Evolutionary conservation across 2,329 filamentous ascomycete genomes (phyloP), one percentile per base, ranked within the genome.

Genomic region (Chaetomium olivaceum): DNA sequence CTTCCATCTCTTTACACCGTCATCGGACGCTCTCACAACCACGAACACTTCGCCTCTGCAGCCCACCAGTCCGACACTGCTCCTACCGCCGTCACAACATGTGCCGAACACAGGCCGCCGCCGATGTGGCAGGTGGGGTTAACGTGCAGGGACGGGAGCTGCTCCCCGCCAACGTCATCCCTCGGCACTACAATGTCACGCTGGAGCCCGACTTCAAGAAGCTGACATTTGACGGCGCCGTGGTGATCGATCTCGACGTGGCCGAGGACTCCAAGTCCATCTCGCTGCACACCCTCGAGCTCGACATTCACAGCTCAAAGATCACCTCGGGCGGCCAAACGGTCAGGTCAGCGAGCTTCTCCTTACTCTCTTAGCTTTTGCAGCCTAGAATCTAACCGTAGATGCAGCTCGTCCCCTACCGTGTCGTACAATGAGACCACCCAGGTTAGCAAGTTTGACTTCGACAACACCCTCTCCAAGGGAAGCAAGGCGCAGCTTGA

Each of bases 171-270:
- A 96, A 97, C 75, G 92, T 97, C 74, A 90, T 94, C 77, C 93
- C 94, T n/a, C 80, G 85, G 48, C 93, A 98, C 81, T 98, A 98
- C 80, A 88, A 96, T 77, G 80, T 98, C 72, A 95, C 91, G 1
- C 84, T 98, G 68, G 95, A 98, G 81, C 93, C 94, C 62, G 87
- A 97, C 81, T 91, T 98, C 72, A 85, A 91, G 73, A 93, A 90
- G 70, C 92, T 95, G 79, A 92, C 88, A 69, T 98, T 94, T 76
- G 86, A 94, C 66, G 94, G 94, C 70, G 89, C 85, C 12, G 93
- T 97, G 61, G 80, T 88, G 65, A 93, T 98, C 74, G 92, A 97
- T 74, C 85, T 97, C 67, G 91, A 97, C 72, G 91, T 97, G 48
- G 85, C 87, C 67, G 88, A 97, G 76, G 91, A 96, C 76, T 91